These are phyloP conservation scores for Crithidia acanthocephali DNA, from an alignment of 208 protist genomes.

Conservation along the genomic window DNA sequence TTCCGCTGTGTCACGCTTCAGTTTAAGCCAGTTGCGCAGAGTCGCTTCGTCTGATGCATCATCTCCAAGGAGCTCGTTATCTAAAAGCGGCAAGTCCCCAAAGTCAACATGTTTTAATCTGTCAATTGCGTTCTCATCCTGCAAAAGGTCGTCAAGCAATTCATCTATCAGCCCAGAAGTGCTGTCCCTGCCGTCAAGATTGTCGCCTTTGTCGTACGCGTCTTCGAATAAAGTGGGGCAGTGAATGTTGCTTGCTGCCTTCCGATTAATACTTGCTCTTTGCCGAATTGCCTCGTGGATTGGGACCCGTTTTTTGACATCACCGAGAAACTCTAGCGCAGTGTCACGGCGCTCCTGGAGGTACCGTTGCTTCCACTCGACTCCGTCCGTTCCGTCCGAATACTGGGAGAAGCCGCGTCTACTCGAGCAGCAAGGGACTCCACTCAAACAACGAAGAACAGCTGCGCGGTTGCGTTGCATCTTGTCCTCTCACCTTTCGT, in stretches of 20 bases:
- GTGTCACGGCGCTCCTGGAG: conserved; percentile 65
- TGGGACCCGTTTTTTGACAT: conserved; percentile 74
- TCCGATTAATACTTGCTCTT: conserved; percentile 41
- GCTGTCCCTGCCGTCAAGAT: not conserved
- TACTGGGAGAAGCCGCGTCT: conserved; percentile 16
- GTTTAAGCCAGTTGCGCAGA: conserved; percentile 52
- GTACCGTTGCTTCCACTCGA: conserved; percentile 74
- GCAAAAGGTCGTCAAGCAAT: conserved; percentile 37
- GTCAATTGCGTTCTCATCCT: conserved; percentile 49
- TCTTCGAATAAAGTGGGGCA: conserved; percentile 31
- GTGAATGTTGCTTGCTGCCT: conserved; percentile 25
- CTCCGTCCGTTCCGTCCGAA: conserved; percentile 54
- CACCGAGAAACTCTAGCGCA: conserved; percentile 67
- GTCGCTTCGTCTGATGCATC: conserved; percentile 34
- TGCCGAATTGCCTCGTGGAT: conserved; percentile 76
- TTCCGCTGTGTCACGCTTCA: conserved; percentile 59
- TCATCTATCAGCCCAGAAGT: conserved; percentile 14
- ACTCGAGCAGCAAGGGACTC: not conserved
- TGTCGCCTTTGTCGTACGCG: not conserved
- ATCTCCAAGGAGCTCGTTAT: conserved; percentile 54
- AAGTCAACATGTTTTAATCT: conserved; percentile 40
- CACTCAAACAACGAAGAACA: too few species aligned
- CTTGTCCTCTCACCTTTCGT: too few species aligned
- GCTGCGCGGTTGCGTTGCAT: too few species aligned
- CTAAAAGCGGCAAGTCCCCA: conserved; percentile 49